Evolutionary conservation across 2,329 filamentous ascomycete genomes (phyloP), one percentile per base, ranked within the genome.

Genomic region (Alternaria viburni): DNA sequence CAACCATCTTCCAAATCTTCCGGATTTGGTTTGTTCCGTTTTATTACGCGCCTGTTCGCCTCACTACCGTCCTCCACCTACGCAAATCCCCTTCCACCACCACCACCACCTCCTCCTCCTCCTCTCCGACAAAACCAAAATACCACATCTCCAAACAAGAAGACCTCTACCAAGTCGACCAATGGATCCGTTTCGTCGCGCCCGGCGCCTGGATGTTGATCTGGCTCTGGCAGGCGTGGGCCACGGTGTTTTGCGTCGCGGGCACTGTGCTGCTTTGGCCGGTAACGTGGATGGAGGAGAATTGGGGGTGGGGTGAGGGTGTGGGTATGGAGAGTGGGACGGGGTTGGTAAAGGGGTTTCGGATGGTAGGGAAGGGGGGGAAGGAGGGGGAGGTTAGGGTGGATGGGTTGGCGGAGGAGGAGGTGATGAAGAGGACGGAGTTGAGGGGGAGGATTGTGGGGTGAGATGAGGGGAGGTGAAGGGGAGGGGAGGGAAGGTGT

Each of bases 101-200:
- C 15, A 6, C 47, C 5, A 15, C 47, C 26, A 9, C 47, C 11
- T 3, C 26, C 49, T 23, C 17, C 19, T 32, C 26, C 3, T 6
- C 10, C 6, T 1, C 25, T 4, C 5, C 46, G 2, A 47, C 25
- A 3, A 47, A 72, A 41, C 79, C 72, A 21, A 85, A 85, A 61
- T 96, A 93, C 81, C 91, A 90, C 75, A 94, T 97, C 66, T 79
- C 84, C 7, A 86, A 84, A 17, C 93, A 97, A 76, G 89, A 96
- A 68, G 93, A 97, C 75, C 81, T 94, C 8, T 97, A 97, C 74
- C 92, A 95, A 72, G 84, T 88, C 1, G 90, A 89, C 52, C 90
- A 97, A 69, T 90, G 90, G 66, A 82, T 95, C 64, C 90, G 90
- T 70, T 96, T 96, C 74, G 70, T 94, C 17, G 72, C 86, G 10